Percentiles rank a stretch among this genome's conserved stretches.
Conservation (phyloP, 2,329 filamentous ascomycete genomes). For the Monosporascus sp. region DNA sequence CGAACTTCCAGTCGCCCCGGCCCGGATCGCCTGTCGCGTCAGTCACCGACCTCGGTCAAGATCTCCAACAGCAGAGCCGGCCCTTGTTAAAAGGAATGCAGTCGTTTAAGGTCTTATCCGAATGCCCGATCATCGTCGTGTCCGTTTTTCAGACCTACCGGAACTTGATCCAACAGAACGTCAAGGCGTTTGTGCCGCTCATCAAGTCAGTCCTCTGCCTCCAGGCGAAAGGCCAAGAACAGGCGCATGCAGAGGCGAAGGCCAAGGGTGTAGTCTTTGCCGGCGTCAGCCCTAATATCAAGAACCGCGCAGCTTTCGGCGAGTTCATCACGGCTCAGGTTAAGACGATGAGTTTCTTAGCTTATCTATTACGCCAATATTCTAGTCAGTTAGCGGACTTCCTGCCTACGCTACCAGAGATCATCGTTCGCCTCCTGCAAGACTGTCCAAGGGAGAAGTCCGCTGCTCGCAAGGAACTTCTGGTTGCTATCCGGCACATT, state of each 20-base stretch:
- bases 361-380: conserved; percentile 86
- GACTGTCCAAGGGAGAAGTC: conserved; percentile 96
- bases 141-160: conserved; percentile 96
- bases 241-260: conserved; percentile 81
- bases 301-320: conserved; percentile 88
- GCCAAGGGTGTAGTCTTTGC: conserved; percentile 79
- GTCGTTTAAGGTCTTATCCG: conserved; percentile 96
- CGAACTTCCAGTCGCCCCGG: conserved; percentile 80
- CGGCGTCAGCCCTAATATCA: conserved; percentile 88
- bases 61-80: conserved; percentile 74
- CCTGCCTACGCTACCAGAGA: conserved; percentile 74
- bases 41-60: conserved; percentile 72
- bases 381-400: conserved; percentile 85
- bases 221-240: conserved; percentile 88
- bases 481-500: conserved; percentile 95
- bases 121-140: conserved; percentile 98
- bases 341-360: conserved; percentile 98
- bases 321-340: conserved; percentile 98
- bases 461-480: conserved; percentile 83
- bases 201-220: conserved; percentile 87
- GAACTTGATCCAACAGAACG: conserved; percentile 71
- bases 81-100: conserved; percentile 90
- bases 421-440: conserved; percentile 84
- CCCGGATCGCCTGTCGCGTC: conserved; percentile 86
- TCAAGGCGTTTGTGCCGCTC: conserved; percentile 85